These are phyloP conservation scores for Melanogaster broomeanus DNA, from an alignment of 768 basidiomycete species.

Conservation along the genomic window DNA sequence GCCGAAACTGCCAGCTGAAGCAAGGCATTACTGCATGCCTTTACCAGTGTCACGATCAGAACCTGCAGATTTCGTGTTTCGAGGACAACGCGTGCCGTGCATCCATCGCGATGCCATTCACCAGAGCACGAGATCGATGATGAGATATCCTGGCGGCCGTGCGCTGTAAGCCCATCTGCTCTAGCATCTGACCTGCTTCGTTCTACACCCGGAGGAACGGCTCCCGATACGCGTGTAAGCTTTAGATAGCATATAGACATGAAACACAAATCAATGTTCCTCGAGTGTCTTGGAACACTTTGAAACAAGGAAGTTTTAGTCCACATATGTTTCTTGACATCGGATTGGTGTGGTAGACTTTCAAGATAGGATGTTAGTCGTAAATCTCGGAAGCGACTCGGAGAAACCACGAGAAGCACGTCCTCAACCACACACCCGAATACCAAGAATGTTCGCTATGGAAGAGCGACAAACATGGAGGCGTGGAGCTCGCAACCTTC, in stretches of 20 bases:
- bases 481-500: conserved; percentile 1
- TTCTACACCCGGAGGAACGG: conserved; percentile 5
- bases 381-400: conserved; percentile 31
- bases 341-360: background rate
- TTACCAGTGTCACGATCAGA: conserved; percentile 14
- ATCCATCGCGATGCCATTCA: conserved; percentile 11
- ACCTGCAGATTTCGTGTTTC: conserved; percentile 3
- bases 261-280: too few relatives aligned
- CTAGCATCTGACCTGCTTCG: conserved; percentile 17
- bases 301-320: too few relatives aligned
- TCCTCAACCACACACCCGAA: background rate
- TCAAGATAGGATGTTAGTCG: background rate
- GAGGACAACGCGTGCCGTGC: conserved; percentile 14
- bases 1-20: conserved; percentile 18
- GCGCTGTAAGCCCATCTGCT: conserved; percentile 3
- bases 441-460: background rate
- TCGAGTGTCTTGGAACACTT: too few relatives aligned
- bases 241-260: too few relatives aligned
- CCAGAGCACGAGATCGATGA: conserved; percentile 15
- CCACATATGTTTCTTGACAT: too few relatives aligned
- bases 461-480: background rate
- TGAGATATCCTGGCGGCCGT: conserved; percentile 10
- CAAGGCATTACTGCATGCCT: conserved; percentile 22
- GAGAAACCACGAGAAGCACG: background rate
- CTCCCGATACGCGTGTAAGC: conserved; percentile 8